Percentiles rank a stretch among this genome's conserved stretches.
Conservation (phyloP, 352 stramenopile species). For the Elongisporangium undulatum region DNA sequence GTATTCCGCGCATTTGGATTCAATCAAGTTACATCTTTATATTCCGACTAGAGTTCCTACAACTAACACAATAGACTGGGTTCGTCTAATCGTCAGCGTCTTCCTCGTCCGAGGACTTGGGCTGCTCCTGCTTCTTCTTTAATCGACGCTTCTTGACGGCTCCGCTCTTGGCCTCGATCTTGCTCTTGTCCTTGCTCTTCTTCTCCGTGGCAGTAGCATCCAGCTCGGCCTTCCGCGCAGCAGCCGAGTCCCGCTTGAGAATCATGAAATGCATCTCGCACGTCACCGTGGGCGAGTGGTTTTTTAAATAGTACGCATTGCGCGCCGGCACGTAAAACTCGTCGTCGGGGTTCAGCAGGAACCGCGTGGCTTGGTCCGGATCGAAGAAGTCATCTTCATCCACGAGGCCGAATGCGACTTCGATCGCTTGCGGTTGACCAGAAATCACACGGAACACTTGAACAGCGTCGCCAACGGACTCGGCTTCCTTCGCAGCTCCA, state of each 20-base stretch:
- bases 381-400: slow-evolving; percentile 86
- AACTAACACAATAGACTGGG: not conserved
- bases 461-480: slow-evolving; percentile 90
- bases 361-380: slow-evolving; percentile 89
- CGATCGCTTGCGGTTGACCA: slow-evolving; percentile 79
- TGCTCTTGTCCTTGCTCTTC: not conserved
- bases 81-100: not conserved
- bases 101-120: not conserved
- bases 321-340: slow-evolving; percentile 96
- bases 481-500: slow-evolving; percentile 93
- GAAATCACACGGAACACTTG: slow-evolving; percentile 94
- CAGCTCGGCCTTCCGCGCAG: not conserved
- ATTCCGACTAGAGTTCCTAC: not conserved
- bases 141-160: not conserved
- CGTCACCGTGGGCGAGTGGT: slow-evolving; percentile 88
- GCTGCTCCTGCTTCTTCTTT: not conserved
- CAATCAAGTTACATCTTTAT: not conserved
- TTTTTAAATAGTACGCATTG: slow-evolving; percentile 97
- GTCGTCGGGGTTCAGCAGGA: slow-evolving; percentile 91
- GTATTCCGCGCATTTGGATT: too few species aligned
- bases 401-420: slow-evolving; percentile 66
- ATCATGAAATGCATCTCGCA: slow-evolving; percentile 95
- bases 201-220: not conserved
- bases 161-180: not conserved
- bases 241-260: slow-evolving; percentile 66